These are phyloP conservation scores for Ambrosia artemisiifolia DNA, from an alignment of 129 eudicot species.

Conservation along the genomic window DNA sequence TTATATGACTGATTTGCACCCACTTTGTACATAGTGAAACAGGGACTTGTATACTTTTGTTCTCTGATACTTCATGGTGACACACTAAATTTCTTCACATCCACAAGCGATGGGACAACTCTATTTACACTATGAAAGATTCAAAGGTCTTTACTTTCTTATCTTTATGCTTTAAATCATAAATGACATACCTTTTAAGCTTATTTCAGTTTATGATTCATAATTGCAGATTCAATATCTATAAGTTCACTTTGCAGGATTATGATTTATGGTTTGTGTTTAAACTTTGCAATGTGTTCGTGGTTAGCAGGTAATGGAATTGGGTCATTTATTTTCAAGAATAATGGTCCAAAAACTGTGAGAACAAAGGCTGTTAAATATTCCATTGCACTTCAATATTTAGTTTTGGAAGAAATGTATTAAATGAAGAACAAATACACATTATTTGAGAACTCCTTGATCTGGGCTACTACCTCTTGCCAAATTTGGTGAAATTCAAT, in stretches of 20 bases:
- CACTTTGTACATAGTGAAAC: slow-evolving; percentile 38
- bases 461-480: neutral
- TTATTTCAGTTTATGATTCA: neutral
- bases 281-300: slow-evolving; percentile 10
- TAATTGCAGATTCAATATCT: neutral
- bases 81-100: slow-evolving; percentile 61
- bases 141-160: slow-evolving; percentile 42
- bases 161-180: neutral
- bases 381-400: slow-evolving; percentile 29
- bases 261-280: neutral
- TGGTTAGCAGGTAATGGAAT: slow-evolving; percentile 27
- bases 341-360: slow-evolving; percentile 16
- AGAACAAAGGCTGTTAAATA: slow-evolving; percentile 28
- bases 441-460: neutral
- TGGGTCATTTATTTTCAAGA: slow-evolving; percentile 31
- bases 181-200: neutral
- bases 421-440: slow-evolving; percentile 12
- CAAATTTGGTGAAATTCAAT: neutral
- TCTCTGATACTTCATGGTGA: slow-evolving; percentile 86
- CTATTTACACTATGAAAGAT: slow-evolving; percentile 63
- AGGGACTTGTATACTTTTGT: slow-evolving; percentile 62
- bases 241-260: too few species aligned
- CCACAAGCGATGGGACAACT: slow-evolving; percentile 85
- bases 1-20: slow-evolving; percentile 14
- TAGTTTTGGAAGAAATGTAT: slow-evolving; percentile 31